Evolutionary conservation across 768 basidiomycete genomes (phyloP), one percentile per base, ranked within the genome.

Genomic region (Clathrus columnatus): DNA sequence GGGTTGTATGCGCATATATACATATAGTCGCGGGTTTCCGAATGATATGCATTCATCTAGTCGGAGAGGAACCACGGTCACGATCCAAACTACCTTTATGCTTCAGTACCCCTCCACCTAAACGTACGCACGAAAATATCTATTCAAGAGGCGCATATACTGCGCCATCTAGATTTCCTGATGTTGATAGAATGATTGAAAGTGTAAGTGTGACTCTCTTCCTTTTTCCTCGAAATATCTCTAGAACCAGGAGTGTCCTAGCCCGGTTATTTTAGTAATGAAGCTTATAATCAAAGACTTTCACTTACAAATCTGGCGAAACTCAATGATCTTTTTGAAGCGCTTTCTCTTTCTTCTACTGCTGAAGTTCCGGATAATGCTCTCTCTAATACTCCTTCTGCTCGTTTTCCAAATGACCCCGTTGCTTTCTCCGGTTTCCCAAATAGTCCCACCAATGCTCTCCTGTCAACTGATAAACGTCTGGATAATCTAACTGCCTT

Each of bases 121-220:
- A 83, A 61, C 72, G 78, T 47, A 69, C 73, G n/a, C 70, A 79
- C 54, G 67, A 73, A 7, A 74, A 68, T 58, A 73, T 83, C 30
- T 82, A 81, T 65, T 68, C 83, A 30, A 83, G 86, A 61, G 86
- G 87, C 50, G 80, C 82, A 61, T 69, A 82, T 52, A 88, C 87
- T 2, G 87, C 87, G 64, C 87, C 87, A 20, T 78, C 83, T 7
- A 79, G 70, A 50, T 70, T 70, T 1, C 72, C 66, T 41, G 55
- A 68, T 20, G 70, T 72, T 44, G 70, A 71, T 49, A 73, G 75
- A 66, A 75, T 75, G 47, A 29, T 72, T 44, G 70, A 71, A 50
- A 73, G 75, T 67, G 76, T 75, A 48, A 29, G 72, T 64, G 36
- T 56, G 50, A 43, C 14, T 18, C 32, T 20, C 32, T 51, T 55